A percentile compares a stretch with the other conserved stretches of the same genome.
phyloP scores from a whole-genome alignment of 495 filamentous ascomycete genomes.

The Daldinia vernicosa region DNA sequence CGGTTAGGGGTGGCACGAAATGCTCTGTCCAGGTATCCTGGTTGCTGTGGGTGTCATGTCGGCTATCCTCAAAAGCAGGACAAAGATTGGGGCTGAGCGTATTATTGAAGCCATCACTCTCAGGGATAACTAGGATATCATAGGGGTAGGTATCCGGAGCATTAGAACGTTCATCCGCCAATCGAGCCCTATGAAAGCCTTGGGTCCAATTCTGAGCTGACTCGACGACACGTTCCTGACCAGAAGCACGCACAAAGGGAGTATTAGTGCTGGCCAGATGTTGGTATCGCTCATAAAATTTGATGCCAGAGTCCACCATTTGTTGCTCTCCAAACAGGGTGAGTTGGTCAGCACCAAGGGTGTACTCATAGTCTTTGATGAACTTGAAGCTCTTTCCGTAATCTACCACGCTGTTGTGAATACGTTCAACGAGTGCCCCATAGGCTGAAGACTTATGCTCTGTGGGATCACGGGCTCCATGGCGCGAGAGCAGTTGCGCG shows the following conservation, averaged over 20 bases:
- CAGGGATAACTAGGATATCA: slow-evolving; percentile 70
- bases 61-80: slow-evolving; percentile 64
- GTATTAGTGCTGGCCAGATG: slow-evolving; percentile 59
- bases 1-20: slow-evolving; percentile 69
- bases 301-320: slow-evolving; percentile 76
- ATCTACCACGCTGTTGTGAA: slow-evolving; percentile 65
- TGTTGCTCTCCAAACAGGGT: slow-evolving; percentile 75
- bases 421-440: slow-evolving; percentile 61
- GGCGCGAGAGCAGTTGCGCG: slow-evolving; percentile 79
- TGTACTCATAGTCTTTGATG: slow-evolving; percentile 73
- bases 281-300: slow-evolving; percentile 76
- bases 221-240: slow-evolving; percentile 74
- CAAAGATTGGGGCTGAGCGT: slow-evolving; percentile 78
- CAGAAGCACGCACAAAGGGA: slow-evolving; percentile 78
- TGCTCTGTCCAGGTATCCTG: slow-evolving; percentile 62
- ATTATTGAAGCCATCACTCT: slow-evolving; percentile 73
- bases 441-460: slow-evolving; percentile 66
- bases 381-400: slow-evolving; percentile 70
- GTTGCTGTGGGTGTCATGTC: slow-evolving; percentile 57
- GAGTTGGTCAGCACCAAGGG: slow-evolving; percentile 77
- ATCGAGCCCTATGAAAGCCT: slow-evolving; percentile 71
- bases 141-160: slow-evolving; percentile 56
- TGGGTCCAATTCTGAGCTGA: slow-evolving; percentile 77
- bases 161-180: slow-evolving; percentile 50
- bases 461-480: slow-evolving; percentile 86